Conservation (phyloP, 2,329 filamentous ascomycete genomes). For the Penicillium fuscoglaucum region DNA sequence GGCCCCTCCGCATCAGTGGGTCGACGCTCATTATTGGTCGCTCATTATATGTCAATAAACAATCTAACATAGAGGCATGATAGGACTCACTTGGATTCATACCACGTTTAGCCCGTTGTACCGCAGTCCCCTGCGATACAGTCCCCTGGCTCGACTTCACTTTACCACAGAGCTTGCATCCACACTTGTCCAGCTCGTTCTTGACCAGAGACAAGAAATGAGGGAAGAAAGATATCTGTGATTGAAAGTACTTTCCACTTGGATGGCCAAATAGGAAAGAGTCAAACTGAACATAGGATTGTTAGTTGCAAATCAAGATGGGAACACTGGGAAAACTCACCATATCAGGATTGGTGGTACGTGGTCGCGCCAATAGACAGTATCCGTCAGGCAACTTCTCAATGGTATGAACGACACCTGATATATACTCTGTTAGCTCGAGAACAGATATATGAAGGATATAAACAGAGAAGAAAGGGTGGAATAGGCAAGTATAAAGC, state of each 20-base stretch:
- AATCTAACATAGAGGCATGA: not conserved
- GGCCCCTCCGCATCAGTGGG: conserved; percentile 19
- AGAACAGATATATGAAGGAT: not conserved
- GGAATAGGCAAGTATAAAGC: not conserved
- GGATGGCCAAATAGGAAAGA: conserved; percentile 61
- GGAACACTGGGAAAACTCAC: conserved; percentile 27
- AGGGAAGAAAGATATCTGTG: conserved; percentile 54
- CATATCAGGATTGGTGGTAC: conserved; percentile 38
- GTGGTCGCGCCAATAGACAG: conserved; percentile 51
- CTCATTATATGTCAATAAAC: not conserved
- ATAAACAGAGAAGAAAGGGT: not conserved
- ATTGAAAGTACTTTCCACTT: conserved; percentile 52
- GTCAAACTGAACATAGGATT: conserved; percentile 44
- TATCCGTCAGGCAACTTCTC: conserved; percentile 58
- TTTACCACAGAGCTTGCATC: conserved; percentile 51
- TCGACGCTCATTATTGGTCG: not conserved
- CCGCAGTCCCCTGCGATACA: conserved; percentile 11
- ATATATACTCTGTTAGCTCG: not conserved
- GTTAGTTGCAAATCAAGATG: conserved; percentile 1
- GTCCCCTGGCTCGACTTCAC: conserved; percentile 9
- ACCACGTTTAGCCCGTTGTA: not conserved
- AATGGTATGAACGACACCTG: conserved; percentile 52
- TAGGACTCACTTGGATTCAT: not conserved
- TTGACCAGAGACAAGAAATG: conserved; percentile 57
- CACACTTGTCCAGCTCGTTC: conserved; percentile 51